These are phyloP conservation scores for Acacia pycnantha DNA, from an alignment of 331 rosid species.

Conservation along the genomic window DNA sequence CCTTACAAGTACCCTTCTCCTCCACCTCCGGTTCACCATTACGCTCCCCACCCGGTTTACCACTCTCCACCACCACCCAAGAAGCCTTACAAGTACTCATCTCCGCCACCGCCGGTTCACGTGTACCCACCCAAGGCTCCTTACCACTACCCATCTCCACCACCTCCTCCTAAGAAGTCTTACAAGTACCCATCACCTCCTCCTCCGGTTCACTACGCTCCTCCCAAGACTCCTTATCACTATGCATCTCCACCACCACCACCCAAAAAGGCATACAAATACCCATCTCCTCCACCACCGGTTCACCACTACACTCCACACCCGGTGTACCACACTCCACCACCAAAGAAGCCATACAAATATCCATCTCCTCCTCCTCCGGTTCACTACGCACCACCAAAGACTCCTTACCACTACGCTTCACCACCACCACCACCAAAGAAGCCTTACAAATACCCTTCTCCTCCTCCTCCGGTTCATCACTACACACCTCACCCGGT, in stretches of 20 bases:
- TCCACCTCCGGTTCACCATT: not conserved
- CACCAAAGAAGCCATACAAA: slow-evolving; percentile 32
- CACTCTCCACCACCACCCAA: not conserved
- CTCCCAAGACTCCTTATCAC: slow-evolving; percentile 3
- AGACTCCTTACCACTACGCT: slow-evolving; percentile 4
- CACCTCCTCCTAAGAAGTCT: not conserved
- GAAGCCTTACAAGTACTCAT: slow-evolving; percentile 11
- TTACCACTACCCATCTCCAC: slow-evolving; percentile 24
- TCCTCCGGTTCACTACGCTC: slow-evolving; percentile 13
- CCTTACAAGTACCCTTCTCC: slow-evolving; percentile 10
- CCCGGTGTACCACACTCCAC: slow-evolving; percentile 10
- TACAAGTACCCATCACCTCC: slow-evolving; percentile 34
- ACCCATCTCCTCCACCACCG: slow-evolving; percentile 39
- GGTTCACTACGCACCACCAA: not conserved
- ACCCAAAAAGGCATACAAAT: slow-evolving; percentile 18
- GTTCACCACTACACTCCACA: slow-evolving; percentile 31
- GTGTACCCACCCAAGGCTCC: not conserved
- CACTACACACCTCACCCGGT: not conserved
- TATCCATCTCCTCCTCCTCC: slow-evolving; percentile 22
- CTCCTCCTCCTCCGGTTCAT: slow-evolving; percentile 30
- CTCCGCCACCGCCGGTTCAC: slow-evolving; percentile 27
- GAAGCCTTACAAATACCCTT: slow-evolving; percentile 23
- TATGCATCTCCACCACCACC: slow-evolving; percentile 20
- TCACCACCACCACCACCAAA: slow-evolving; percentile 42
- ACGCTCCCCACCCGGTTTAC: not conserved